These are phyloP conservation scores for Colletotrichum nymphaeae DNA, from an alignment of 2,329 filamentous ascomycete species.

Conservation along the genomic window DNA sequence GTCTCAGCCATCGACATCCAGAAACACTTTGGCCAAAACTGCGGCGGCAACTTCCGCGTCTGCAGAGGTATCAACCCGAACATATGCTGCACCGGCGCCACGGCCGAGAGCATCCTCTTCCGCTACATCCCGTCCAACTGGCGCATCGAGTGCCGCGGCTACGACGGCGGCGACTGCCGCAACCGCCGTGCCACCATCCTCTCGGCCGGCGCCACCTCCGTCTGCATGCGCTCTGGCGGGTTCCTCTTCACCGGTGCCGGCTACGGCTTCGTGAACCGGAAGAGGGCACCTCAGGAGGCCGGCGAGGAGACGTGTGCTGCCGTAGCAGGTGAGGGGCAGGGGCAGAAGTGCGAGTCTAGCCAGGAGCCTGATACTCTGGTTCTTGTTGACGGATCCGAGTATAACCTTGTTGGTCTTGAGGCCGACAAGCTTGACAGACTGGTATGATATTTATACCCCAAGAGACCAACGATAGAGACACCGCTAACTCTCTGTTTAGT, in stretches of 20 bases:
- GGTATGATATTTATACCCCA: neutral
- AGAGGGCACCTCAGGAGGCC: neutral
- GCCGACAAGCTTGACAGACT: neutral
- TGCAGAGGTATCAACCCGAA: neutral
- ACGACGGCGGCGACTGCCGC: neutral
- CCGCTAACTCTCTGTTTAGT: neutral
- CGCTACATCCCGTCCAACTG: conserved; percentile 1
- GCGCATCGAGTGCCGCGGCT: neutral
- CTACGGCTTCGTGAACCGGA: neutral
- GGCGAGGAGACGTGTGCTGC: neutral
- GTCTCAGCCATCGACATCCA: neutral
- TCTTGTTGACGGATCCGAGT: neutral
- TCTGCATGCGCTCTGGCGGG: conserved; percentile 2
- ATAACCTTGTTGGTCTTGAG: neutral
- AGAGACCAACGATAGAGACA: neutral
- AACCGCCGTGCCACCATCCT: neutral
- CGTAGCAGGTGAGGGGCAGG: neutral
- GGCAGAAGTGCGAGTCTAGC: neutral
- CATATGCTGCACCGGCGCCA: neutral
- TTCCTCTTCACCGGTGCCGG: neutral
- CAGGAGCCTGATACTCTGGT: neutral
- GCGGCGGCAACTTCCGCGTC: neutral
- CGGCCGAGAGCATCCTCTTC: neutral
- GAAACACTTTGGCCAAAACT: neutral
- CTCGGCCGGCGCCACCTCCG: neutral